Percentiles rank a stretch among this genome's conserved stretches.
Evolutionary conservation across 352 stramenopile genomes (phyloP).

Genomic region (Phytophthora sojae): DNA sequence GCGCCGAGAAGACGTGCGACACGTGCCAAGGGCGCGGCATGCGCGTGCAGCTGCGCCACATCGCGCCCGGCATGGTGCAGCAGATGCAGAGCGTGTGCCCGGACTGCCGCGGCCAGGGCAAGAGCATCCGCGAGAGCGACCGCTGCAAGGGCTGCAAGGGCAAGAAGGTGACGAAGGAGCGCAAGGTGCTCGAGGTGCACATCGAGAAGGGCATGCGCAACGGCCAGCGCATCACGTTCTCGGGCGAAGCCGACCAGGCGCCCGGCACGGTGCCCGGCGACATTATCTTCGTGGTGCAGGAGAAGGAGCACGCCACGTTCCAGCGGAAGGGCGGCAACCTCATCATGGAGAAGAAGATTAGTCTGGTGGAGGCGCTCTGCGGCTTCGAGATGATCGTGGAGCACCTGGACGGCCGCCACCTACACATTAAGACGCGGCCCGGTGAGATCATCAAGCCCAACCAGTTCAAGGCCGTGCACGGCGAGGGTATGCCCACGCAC

Average conservation of each 20-base stretch:
- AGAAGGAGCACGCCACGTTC: constrained; percentile 97
- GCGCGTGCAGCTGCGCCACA: constrained; percentile 96
- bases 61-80: constrained; percentile 98
- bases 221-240: constrained; percentile 97
- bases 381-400: constrained; percentile 93
- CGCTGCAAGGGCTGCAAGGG: constrained; percentile 94
- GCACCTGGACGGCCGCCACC: constrained; percentile 92
- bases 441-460: constrained; percentile 95
- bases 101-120: constrained; percentile 94
- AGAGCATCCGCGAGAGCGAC: constrained; percentile 94
- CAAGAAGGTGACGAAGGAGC: constrained; percentile 96
- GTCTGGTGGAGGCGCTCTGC: constrained; percentile 94
- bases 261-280: constrained; percentile 91
- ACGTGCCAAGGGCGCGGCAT: constrained; percentile 96
- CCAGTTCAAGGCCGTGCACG: constrained; percentile 94
- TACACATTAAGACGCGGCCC: constrained; percentile 93
- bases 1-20: constrained; percentile 93
- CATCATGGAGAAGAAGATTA: constrained; percentile 96
- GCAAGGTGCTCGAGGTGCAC: constrained; percentile 98
- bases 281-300: constrained; percentile 98
- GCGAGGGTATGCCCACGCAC: constrained; percentile 98
- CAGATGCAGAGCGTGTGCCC: constrained; percentile 97
- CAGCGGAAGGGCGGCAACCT: constrained; percentile 98
- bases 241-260: constrained; percentile 96
- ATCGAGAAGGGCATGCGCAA: constrained; percentile 99